Conservation (phyloP, 495 filamentous ascomycete genomes). For the Daldinia concentrica region DNA sequence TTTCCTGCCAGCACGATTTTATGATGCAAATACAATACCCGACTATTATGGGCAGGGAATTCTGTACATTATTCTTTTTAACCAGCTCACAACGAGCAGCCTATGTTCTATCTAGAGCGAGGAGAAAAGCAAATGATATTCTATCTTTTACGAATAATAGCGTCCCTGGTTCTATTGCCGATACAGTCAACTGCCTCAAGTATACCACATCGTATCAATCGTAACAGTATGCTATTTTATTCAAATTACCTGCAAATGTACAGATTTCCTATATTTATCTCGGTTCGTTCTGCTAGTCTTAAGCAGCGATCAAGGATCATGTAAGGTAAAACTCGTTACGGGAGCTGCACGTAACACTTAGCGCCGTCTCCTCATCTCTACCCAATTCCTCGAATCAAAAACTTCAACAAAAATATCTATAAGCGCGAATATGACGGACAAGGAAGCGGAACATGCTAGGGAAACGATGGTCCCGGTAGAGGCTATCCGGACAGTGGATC, state of each 20-base stretch:
- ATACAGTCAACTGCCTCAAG: neutral
- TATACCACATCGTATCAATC: neutral
- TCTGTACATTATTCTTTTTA: slow-evolving; percentile 37
- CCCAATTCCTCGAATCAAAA: neutral
- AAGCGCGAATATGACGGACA: slow-evolving; percentile 17
- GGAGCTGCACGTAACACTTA: slow-evolving; percentile 1
- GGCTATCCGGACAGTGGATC: slow-evolving; percentile 20
- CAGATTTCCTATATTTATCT: neutral
- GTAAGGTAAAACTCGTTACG: neutral
- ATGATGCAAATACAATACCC: slow-evolving; percentile 35
- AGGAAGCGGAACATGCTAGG: neutral
- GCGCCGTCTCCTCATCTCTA: neutral
- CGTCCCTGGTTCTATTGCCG: neutral
- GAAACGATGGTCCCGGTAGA: slow-evolving; percentile 17
- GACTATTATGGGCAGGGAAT: slow-evolving; percentile 18
- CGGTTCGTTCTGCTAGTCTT: neutral
- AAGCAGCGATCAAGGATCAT: neutral
- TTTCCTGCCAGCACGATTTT: slow-evolving; percentile 34
- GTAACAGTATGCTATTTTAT: neutral
- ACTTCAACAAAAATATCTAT: neutral
- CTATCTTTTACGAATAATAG: neutral
- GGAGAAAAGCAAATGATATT: neutral
- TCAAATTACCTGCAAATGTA: neutral
- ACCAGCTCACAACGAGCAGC: slow-evolving; percentile 1
- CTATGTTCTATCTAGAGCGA: neutral